Evolutionary conservation across 176 grass and related monocot genomes (phyloP).

Genomic region (Microstegium vimineum): DNA sequence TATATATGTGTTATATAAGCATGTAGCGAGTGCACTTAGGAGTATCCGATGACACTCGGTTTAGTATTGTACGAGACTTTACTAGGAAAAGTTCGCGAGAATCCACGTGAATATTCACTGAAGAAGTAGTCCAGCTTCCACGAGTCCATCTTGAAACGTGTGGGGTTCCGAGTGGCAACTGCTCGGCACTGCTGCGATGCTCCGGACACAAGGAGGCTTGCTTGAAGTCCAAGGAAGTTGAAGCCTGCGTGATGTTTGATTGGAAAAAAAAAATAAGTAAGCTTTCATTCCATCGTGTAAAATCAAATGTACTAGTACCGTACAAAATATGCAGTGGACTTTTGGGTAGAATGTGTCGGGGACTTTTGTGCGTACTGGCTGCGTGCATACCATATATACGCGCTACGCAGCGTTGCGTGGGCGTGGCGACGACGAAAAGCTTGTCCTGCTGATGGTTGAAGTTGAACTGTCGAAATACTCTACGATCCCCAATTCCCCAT

Average conservation of each 20-base stretch:
- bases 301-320: no score
- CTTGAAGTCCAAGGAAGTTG: no score
- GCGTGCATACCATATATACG: not conserved
- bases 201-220: no score
- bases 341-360: not conserved
- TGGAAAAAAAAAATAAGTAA: no score
- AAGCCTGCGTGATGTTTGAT: no score
- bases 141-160: slow-evolving; percentile 1
- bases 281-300: no score
- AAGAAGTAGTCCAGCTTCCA: not conserved
- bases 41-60: not conserved
- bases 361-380: not conserved
- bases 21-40: not conserved
- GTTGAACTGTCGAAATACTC: not conserved
- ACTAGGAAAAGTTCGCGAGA: not conserved
- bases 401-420: no score
- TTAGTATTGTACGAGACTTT: not conserved
- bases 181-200: no score
- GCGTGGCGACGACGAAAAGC: no score
- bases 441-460: no score
- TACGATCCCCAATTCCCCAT: not conserved
- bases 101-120: slow-evolving; percentile 8
- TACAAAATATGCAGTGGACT: not conserved
- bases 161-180: no score
- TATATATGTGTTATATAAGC: slow-evolving; percentile 15